Percentiles rank a stretch among this genome's conserved stretches.
These are phyloP conservation scores for Aspergillus sparsus DNA, from an alignment of 495 filamentous ascomycete genomes.

Conservation along the genomic window DNA sequence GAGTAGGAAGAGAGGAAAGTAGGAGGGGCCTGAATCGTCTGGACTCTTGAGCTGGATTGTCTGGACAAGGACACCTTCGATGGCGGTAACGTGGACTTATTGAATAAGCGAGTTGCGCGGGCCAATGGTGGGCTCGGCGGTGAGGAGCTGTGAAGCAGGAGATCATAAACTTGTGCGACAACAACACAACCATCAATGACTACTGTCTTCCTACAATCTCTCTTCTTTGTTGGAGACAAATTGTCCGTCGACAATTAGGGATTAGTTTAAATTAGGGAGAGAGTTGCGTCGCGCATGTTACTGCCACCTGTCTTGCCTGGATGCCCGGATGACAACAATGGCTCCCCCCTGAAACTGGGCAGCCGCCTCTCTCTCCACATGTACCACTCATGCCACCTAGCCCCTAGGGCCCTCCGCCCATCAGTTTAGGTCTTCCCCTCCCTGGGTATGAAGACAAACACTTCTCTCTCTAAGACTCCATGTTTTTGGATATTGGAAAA, in stretches of 20 bases:
- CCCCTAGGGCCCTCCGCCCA: too few species aligned
- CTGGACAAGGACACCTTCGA: conserved; percentile 28
- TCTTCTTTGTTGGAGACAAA: neutral
- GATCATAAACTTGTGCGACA: neutral
- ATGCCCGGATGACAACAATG: too few species aligned
- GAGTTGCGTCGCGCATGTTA: too few species aligned
- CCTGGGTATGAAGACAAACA: neutral
- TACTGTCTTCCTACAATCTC: neutral
- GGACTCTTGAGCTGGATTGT: conserved; percentile 17
- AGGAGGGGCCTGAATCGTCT: conserved; percentile 20
- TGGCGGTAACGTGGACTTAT: conserved; percentile 50
- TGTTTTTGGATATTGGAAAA: neutral
- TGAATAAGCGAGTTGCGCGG: conserved; percentile 42
- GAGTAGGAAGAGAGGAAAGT: conserved; percentile 26
- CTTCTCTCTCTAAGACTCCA: neutral
- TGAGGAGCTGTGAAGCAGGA: conserved; percentile 28
- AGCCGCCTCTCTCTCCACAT: too few species aligned
- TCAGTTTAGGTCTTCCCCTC: neutral
- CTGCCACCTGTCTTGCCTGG: too few species aligned
- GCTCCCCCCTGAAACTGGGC: too few species aligned
- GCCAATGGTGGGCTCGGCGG: conserved; percentile 45
- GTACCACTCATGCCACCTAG: too few species aligned
- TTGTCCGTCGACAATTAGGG: too few species aligned
- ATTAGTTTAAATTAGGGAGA: too few species aligned
- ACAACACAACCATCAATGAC: neutral